phyloP scores from a whole-genome alignment of 169 alveolate species.

The Perkinsus olseni region DNA sequence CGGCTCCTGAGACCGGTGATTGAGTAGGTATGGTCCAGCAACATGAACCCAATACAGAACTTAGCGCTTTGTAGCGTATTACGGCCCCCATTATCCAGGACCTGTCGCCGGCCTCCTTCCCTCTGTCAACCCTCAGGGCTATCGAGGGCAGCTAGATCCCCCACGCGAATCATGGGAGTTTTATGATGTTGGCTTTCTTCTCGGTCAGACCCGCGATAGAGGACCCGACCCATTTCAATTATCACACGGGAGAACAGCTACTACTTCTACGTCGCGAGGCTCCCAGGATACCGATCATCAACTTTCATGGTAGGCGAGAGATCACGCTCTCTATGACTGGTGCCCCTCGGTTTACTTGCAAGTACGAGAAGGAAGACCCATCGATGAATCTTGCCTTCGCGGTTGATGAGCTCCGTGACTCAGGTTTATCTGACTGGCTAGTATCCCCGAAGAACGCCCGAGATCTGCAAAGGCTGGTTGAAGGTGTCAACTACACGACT shows the following conservation, averaged over 20 bases:
- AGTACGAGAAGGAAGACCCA: too few relatives aligned
- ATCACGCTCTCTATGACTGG: too few relatives aligned
- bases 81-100: too few relatives aligned
- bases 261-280: background rate
- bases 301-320: background rate
- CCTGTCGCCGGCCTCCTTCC: too few relatives aligned
- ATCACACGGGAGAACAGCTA: background rate
- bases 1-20: background rate
- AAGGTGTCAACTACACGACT: background rate
- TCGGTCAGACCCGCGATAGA: background rate
- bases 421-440: background rate
- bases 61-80: too few relatives aligned
- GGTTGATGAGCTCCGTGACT: background rate
- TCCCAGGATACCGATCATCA: background rate
- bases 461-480: background rate
- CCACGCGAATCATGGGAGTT: background rate
- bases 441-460: background rate
- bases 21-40: too few relatives aligned
- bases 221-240: background rate
- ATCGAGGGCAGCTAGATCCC: too few relatives aligned
- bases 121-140: too few relatives aligned
- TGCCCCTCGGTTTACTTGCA: too few relatives aligned
- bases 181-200: background rate
- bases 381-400: too few relatives aligned
- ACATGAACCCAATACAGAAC: too few relatives aligned